These are phyloP conservation scores for Acacia concinna DNA, from an alignment of 331 rosid genomes.

Conservation along the genomic window DNA sequence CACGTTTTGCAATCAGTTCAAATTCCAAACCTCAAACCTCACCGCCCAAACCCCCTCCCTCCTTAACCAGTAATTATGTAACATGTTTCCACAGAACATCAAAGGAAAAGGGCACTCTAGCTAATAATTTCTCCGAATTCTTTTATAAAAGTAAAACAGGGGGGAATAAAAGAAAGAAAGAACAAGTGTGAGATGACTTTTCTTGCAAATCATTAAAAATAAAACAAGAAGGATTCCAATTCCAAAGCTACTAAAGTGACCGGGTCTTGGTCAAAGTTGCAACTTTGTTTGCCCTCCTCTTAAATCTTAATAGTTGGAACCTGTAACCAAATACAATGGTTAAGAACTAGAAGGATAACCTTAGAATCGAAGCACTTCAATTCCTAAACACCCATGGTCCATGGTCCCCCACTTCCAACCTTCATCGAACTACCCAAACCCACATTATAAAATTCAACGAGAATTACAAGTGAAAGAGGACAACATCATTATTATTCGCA, in stretches of 20 bases:
- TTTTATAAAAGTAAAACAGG: not conserved
- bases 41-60: too few species aligned
- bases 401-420: not conserved
- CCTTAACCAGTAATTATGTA: too few species aligned
- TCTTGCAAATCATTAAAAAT: not conserved
- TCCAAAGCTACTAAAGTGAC: constrained; percentile 14
- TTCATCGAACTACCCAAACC: not conserved
- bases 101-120: too few species aligned
- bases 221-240: not conserved
- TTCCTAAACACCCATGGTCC: not conserved
- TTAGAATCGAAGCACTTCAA: not conserved
- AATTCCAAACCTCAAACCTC: too few species aligned
- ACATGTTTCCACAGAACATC: too few species aligned
- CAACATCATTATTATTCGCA: not conserved
- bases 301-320: not conserved
- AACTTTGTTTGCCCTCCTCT: constrained; percentile 3
- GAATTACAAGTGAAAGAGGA: not conserved
- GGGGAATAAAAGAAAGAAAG: too few species aligned
- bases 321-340: not conserved
- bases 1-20: not conserved
- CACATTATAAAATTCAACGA: not conserved
- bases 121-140: too few species aligned
- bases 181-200: not conserved
- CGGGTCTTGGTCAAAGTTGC: constrained; percentile 24
- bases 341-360: not conserved